Percentiles rank a stretch among this genome's conserved stretches.
phyloP scores from a whole-genome alignment of 805 yeast genomes.

The Candida nemodendra region DNA sequence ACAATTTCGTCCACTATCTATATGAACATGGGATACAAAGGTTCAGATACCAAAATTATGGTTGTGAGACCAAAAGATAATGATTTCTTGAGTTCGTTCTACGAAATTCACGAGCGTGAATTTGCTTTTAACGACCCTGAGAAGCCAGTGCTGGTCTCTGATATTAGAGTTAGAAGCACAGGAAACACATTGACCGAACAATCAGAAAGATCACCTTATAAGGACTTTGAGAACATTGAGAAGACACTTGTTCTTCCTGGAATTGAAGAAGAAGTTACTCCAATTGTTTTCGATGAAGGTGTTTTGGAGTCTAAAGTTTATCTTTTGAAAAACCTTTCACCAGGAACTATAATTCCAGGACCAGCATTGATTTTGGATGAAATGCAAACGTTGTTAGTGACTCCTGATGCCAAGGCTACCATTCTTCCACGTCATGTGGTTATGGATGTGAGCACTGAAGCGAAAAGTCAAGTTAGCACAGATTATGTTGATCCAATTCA shows the following conservation, averaged over 20 bases:
- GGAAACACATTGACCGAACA: conserved; percentile 56
- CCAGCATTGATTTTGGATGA: conserved; percentile 37
- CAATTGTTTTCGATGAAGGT: conserved; percentile 32
- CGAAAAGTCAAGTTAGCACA: conserved; percentile 36
- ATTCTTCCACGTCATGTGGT: conserved; percentile 37
- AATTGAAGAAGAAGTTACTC: conserved; percentile 40
- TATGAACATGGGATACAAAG: conserved; percentile 72
- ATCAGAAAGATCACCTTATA: conserved; percentile 15
- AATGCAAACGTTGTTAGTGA: conserved; percentile 38
- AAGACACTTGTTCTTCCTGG: conserved; percentile 81
- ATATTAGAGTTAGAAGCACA: conserved; percentile 61
- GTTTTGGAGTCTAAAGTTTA: conserved; percentile 38
- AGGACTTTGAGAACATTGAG: conserved; percentile 44
- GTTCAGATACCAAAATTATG: conserved; percentile 79
- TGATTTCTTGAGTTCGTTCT: conserved; percentile 44
- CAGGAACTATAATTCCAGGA: conserved; percentile 56
- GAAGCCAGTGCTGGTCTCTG: conserved; percentile 59
- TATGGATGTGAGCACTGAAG: conserved; percentile 23
- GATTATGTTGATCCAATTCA: conserved; percentile 44
- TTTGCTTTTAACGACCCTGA: conserved; percentile 60
- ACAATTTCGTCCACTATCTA: conserved; percentile 33
- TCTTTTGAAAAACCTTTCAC: conserved; percentile 43
- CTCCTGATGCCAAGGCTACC: conserved; percentile 33
- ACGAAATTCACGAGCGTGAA: conserved; percentile 55
- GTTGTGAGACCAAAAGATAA: conserved; percentile 35